These are phyloP conservation scores for Inosperma sp. DNA, from an alignment of 768 basidiomycete species.

Conservation along the genomic window DNA sequence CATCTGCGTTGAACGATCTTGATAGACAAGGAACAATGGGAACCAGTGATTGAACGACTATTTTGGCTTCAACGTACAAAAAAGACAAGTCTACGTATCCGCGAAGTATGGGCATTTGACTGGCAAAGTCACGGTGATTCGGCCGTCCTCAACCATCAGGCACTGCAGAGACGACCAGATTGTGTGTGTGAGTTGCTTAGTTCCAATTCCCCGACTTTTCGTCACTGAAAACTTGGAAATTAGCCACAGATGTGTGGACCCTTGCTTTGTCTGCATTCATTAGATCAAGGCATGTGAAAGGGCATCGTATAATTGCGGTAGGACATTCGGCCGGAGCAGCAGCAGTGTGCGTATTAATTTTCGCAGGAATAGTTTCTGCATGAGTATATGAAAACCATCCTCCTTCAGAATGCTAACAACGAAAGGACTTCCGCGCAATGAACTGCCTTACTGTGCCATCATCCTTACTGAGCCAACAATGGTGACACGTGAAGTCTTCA, in stretches of 20 bases:
- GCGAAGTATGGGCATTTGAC: slow-evolving; percentile 49
- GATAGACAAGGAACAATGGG: slow-evolving; percentile 55
- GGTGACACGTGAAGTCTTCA: slow-evolving; percentile 35
- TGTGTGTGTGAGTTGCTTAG: slow-evolving; percentile 33
- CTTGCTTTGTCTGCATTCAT: slow-evolving; percentile 34
- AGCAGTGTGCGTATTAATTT: slow-evolving; percentile 28
- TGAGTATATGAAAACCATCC: too few relatives aligned
- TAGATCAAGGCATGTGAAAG: slow-evolving; percentile 26
- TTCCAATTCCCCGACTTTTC: background rate
- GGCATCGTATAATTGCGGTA: slow-evolving; percentile 35
- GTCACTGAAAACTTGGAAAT: background rate
- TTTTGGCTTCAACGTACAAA: slow-evolving; percentile 29
- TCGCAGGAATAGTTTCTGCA: background rate
- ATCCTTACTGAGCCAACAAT: slow-evolving; percentile 46
- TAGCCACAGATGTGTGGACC: slow-evolving; percentile 38
- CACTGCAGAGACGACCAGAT: slow-evolving; percentile 27
- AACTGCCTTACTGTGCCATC: slow-evolving; percentile 31
- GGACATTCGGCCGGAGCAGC: slow-evolving; percentile 45
- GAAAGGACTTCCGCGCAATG: slow-evolving; percentile 24
- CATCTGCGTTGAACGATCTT: background rate
- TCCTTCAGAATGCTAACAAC: slow-evolving; percentile 36
- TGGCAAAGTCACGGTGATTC: slow-evolving; percentile 50
- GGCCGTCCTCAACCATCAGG: slow-evolving; percentile 38
- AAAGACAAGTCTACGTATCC: slow-evolving; percentile 21
- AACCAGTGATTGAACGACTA: slow-evolving; percentile 39